Base-by-base conservation (phyloP, 768 basidiomycete species). In the Lentinus tigrinus region DNA sequence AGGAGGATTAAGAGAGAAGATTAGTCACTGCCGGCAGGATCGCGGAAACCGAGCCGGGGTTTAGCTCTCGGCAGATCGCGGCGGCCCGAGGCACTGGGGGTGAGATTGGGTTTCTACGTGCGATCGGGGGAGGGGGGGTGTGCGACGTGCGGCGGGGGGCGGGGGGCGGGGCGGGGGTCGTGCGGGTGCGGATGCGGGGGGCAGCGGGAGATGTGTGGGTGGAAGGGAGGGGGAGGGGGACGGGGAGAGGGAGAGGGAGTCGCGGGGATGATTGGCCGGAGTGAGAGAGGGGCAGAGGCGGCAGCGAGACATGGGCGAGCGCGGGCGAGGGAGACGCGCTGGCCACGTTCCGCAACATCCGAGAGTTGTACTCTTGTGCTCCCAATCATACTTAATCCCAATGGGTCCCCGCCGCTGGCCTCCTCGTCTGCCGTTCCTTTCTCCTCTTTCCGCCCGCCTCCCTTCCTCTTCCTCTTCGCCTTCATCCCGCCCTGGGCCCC, bases 191-290 rank as follows among this genome's bases (percentile, higher is more conserved):
- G 38, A 19, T 13, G 54, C 10, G 3, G 23, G 38, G 3, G 19
- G 17, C 21, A 26, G 46, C n/a, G 34, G 3, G 24, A 3, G 40
- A 21, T 16, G 26, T 2, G 14, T 31, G 27, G 52, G n/a, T 3
- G 10, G 42, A 21, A 23, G 31, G 17, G 10, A 16, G 50, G 5
- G 36, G 4, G 17, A 28, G 17, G 11, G 50, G 16, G 34, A 36
- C 13, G 13, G 14, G n/a, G 47, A 14, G 40, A n/a, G n/a, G n/a
- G 39, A 37, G 37, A 47, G 26, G 17, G 34, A 42, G 36, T 31
- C 3, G 55, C 66, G 67, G 67, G 56, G 52, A 65, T 61, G 65
- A 64, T 61, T 66, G 66, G 49, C 68, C 68, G 68, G 55, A 63
- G 68, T 69, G 68, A 66, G 68, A 69, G 64, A 62, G 46, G 56